A percentile compares a stretch with the other conserved stretches of the same genome.
Conservation (phyloP, 1,284 basidiomycete genomes). For the Puccinia coronata region DNA sequence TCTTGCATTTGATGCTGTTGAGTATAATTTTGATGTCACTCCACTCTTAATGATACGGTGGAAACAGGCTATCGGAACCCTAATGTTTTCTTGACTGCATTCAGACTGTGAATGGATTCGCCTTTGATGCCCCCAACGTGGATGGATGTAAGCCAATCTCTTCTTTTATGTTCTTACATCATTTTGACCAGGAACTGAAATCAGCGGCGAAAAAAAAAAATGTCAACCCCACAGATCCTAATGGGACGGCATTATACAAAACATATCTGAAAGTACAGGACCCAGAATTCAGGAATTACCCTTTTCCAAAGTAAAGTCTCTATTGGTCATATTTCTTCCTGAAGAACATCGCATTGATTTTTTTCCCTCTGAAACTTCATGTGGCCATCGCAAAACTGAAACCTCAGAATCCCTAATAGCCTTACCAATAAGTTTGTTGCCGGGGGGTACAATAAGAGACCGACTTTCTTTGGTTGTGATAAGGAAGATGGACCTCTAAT, state of each 20-base stretch:
- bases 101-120: conserved; percentile 29
- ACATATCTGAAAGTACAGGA: conserved; percentile 33
- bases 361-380: no score
- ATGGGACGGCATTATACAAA: conserved; percentile 40
- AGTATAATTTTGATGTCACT: neutral
- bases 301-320: conserved; percentile 16
- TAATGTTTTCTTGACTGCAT: neutral
- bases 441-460: conserved; percentile 36
- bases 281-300: conserved; percentile 23
- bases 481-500: conserved; percentile 19
- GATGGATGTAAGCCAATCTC: conserved; percentile 38
- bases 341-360: no score
- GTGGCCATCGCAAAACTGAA: neutral
- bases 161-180: neutral
- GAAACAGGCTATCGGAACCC: no score
- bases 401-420: conserved; percentile 41
- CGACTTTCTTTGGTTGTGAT: conserved; percentile 47
- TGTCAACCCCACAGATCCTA: conserved; percentile 47
- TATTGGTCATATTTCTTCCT: neutral
- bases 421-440: conserved; percentile 11
- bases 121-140: neutral
- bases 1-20: conserved; percentile 46
- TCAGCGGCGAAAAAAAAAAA: neutral
- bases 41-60: neutral
- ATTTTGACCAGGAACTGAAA: neutral